Base-by-base conservation (phyloP, 768 basidiomycete species). In the Omphalotus guepiniiformis region DNA sequence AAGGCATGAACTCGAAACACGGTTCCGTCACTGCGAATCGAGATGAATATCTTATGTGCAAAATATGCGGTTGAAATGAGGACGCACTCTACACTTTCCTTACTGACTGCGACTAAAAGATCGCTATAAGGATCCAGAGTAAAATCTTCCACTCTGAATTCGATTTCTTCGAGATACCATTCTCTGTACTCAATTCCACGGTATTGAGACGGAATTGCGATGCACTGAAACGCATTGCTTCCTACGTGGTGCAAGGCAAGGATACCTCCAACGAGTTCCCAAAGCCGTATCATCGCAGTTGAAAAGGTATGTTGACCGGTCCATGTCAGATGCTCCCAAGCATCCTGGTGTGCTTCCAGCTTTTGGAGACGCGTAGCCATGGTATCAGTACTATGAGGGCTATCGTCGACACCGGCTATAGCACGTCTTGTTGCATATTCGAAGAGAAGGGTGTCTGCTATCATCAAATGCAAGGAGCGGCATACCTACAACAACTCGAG, bases 261-360 rank as follows among this genome's bases (percentile, higher is more conserved):
- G 15, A 70, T 54, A 41, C 68, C 68, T 38, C 65, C 63, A 8
- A 57, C 52, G 38, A 70, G 53, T 42, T 69, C 69, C 68, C 69
- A 69, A 18, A 53, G 51, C 16, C 51, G 32, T 1, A 65, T 58
- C 4, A 50, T 42, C 19, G 39, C 36, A 46, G 57, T 53, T 6
- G 53, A 42, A 4, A 59, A 55, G 12, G 42, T 48, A 9, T 21
- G 1, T 45, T 48, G 8, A n/a, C 45, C 26, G 2, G 54, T 12
- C 51, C 56, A 64, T 4, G 48, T 8, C 45, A 69, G 49, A 21
- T 53, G 15, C 37, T 60, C 51, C 68, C 68, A 70, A 18, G 50
- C 57, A 2, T 49, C 52, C 16, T 60, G 63, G 34, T 67, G 46
- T 11, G 57, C 40, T 36, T 55, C 55, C 8, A 70, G 49, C n/a